Evolutionary conservation across 345 rosid species (phyloP).

Genomic region (Gossypium ekmanianum): DNA sequence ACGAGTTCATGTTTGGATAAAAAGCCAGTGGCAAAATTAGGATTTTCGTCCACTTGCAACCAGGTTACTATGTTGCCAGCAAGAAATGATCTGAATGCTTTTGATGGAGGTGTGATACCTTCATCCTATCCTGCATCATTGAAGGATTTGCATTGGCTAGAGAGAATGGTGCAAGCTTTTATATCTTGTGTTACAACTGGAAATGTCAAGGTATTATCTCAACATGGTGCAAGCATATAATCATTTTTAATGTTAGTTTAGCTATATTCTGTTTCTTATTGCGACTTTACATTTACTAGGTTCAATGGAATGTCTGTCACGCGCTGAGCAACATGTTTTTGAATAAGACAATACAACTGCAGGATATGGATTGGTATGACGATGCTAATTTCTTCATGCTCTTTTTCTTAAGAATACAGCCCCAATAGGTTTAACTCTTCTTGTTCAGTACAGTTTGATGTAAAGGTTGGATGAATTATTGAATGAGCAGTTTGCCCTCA

Average conservation of each 20-base stretch:
- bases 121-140: constrained; percentile 25
- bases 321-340: constrained; percentile 82
- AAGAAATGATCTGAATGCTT: constrained; percentile 15
- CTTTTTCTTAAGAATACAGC: constrained; percentile 5
- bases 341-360: constrained; percentile 67
- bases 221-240: not conserved
- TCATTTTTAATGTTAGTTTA: not conserved
- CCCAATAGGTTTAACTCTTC: not conserved
- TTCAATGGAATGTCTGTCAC: constrained; percentile 96
- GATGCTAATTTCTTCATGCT: constrained; percentile 21
- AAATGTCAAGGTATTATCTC: constrained; percentile 74
- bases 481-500: not conserved
- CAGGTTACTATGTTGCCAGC: constrained; percentile 13
- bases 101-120: constrained; percentile 11
- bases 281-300: constrained; percentile 46
- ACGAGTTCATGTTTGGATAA: constrained; percentile 30
- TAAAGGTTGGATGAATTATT: constrained; percentile 8
- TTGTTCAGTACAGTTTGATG: constrained; percentile 2
- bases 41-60: constrained; percentile 5
- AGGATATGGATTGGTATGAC: constrained; percentile 80
- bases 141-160: constrained; percentile 45
- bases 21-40: constrained; percentile 14
- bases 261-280: constrained; percentile 14
- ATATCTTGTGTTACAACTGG: constrained; percentile 94
- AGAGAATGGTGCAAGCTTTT: constrained; percentile 82